Evolutionary conservation across 805 yeast species (phyloP).

Genomic region (Wickerhamomyces bovis): DNA sequence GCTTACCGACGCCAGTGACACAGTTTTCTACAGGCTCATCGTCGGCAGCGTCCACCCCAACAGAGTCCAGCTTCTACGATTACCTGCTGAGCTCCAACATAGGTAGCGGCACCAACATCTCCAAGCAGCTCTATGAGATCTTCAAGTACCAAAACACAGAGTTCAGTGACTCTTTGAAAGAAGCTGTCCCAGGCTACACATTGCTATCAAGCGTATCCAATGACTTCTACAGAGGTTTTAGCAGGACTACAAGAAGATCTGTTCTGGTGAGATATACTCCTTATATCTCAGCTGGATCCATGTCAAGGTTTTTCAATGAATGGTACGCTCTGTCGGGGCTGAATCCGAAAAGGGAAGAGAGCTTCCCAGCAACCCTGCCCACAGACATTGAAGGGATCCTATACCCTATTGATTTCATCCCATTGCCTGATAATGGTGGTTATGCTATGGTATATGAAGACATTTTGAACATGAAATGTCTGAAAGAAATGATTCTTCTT

Average conservation of each 20-base stretch:
- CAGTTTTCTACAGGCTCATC: conserved; percentile 11
- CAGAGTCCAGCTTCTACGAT: conserved; percentile 13
- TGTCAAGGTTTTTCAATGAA: conserved; percentile 18
- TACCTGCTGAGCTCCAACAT: conserved; percentile 8
- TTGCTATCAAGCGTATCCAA: conserved; percentile 16
- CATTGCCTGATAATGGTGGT: conserved; percentile 9
- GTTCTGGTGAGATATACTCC: conserved; percentile 16
- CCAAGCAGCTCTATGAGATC: conserved; percentile 12
- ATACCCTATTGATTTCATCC: conserved; percentile 15
- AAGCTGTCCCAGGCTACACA: conserved; percentile 13
- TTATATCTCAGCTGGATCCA: conserved; percentile 15
- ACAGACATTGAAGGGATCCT: conserved; percentile 12
- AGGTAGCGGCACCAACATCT: conserved; percentile 4
- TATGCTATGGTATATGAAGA: conserved; percentile 17
- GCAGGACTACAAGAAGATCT: conserved; percentile 8
- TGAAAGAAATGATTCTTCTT: conserved; percentile 12
- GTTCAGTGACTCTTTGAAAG: conserved; percentile 6
- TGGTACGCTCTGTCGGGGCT: conserved; percentile 18
- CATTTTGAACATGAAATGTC: conserved; percentile 11
- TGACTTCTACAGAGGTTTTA: conserved; percentile 18
- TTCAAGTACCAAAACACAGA: conserved; percentile 5
- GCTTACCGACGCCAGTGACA: conserved; percentile 11
- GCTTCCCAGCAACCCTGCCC: conserved; percentile 11
- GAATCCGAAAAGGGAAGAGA: not conserved
- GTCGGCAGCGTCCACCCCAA: conserved; percentile 5